Evolutionary conservation across 768 basidiomycete species (phyloP).

Genomic region (Tulasnella sp.): DNA sequence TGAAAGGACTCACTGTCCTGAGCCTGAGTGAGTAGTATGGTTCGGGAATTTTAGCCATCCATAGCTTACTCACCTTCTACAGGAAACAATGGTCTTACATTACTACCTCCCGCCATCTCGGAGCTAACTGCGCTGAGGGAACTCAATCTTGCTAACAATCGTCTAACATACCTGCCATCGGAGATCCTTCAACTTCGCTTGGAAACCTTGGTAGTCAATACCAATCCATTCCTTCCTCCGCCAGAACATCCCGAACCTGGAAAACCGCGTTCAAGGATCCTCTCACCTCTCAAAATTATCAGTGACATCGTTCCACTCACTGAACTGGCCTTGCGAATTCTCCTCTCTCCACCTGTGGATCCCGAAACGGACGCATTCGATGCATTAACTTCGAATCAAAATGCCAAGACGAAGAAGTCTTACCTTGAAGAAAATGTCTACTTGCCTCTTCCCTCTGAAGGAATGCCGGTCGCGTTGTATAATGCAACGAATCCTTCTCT

Average conservation of each 20-base stretch:
- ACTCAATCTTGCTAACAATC: conserved; percentile 50
- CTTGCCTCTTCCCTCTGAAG: neutral
- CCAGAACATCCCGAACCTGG: conserved; percentile 20
- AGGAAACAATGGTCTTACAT: conserved; percentile 46
- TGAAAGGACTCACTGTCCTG: conserved; percentile 47
- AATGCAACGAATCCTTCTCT: neutral
- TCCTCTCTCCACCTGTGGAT: conserved; percentile 25
- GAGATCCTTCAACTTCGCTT: conserved; percentile 51
- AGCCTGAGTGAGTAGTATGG: conserved; percentile 42
- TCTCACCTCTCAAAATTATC: conserved; percentile 3
- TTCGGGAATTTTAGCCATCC: neutral
- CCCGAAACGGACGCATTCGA: no score
- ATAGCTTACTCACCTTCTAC: neutral
- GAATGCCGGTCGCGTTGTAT: neutral
- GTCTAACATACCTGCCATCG: conserved; percentile 45
- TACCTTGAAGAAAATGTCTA: conserved; percentile 3
- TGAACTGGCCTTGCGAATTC: conserved; percentile 29
- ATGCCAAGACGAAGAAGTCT: neutral
- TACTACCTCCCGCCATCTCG: conserved; percentile 51
- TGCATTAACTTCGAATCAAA: neutral
- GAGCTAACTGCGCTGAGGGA: conserved; percentile 41
- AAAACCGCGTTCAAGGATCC: neutral
- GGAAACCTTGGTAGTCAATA: conserved; percentile 34
- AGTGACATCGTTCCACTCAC: conserved; percentile 11
- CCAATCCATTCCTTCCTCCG: conserved; percentile 44